Evolutionary conservation across 139 green algal genomes (phyloP), one percentile per base, ranked within the genome.

Genomic region (Chlorella sp.): DNA sequence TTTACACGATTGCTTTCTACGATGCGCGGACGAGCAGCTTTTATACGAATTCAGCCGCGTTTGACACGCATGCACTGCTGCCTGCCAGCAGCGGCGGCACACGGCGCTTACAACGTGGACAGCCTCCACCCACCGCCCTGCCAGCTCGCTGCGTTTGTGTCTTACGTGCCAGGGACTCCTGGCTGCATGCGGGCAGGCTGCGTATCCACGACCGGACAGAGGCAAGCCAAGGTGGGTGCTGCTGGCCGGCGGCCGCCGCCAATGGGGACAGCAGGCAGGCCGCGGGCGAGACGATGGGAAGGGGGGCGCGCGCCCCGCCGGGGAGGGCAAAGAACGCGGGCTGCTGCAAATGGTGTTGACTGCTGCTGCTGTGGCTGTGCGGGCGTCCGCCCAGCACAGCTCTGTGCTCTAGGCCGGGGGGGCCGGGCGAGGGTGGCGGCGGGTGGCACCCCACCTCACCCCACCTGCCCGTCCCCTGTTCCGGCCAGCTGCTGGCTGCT

Each of bases 281-380:
- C 11, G 71, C 9, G 71, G 71, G 32, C 32, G 30, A 34, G 32
- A 40, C 22, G 36, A 64, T 2, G 79, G 24, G 30, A 36, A 32
- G 42, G 30, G 30, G 3, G 79, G 9, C 42, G 24, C 79, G 24
- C 22, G 40, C 40, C 40, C 78, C 34, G 78, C 39, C 78, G 26
- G 9, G 48, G 14, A 16, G 48, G 40, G 0, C 2, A 2, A 16
- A 48, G 42, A 30, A 42, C 42, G 48, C 79, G 30, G 30, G 79
- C 42, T 85, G 79, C 79, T 84, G 78, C 42, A 68, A 85, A 42
- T 11, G 53, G n/a, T 26, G 53, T n/a, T 18, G 19, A 61, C 22
- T 86, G 53, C 81, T 86, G 81, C 81, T 86, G 81, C 81, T 86
- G 81, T 40, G 60, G 81, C 81, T 48, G 81, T 16, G n/a, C 30